Conservation (phyloP, 1,139 yeast genomes). For the Geotrichum klebahnii region DNA sequence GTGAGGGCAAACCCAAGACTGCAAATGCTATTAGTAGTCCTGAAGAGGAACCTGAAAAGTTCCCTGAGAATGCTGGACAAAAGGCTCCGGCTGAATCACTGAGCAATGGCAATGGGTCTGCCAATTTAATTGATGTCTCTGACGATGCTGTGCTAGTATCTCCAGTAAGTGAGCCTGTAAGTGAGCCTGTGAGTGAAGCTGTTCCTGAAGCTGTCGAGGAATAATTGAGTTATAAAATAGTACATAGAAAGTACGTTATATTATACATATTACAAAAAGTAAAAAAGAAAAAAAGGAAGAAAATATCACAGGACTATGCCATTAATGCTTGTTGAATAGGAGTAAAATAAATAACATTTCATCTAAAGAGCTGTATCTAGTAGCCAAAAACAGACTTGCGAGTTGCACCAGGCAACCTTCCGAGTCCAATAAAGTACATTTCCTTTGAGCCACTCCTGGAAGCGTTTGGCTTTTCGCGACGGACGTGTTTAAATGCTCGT, state of each 20-base stretch:
- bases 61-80: slow-evolving; percentile 35
- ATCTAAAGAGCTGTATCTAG: not conserved
- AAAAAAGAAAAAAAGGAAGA: not conserved
- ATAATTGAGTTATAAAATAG: slow-evolving; percentile 13
- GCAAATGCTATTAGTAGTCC: slow-evolving; percentile 45
- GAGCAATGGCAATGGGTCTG: slow-evolving; percentile 13
- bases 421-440: slow-evolving; percentile 62
- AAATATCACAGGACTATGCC: not conserved
- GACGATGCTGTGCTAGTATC: slow-evolving; percentile 22
- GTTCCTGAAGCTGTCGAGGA: slow-evolving; percentile 19
- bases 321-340: no score
- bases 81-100: slow-evolving; percentile 29
- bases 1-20: slow-evolving; percentile 52
- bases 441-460: slow-evolving; percentile 63
- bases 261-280: not conserved
- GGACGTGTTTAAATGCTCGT: slow-evolving; percentile 57
- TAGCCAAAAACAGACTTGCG: slow-evolving; percentile 46
- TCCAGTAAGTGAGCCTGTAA: slow-evolving; percentile 26
- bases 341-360: not conserved
- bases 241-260: not conserved
- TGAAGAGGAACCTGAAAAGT: slow-evolving; percentile 31
- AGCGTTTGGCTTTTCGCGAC: slow-evolving; percentile 56
- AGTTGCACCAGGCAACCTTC: slow-evolving; percentile 48
- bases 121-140: slow-evolving; percentile 29
- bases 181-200: slow-evolving; percentile 26